phyloP scores from a whole-genome alignment of 768 basidiomycete genomes.

The Russula virescens region DNA sequence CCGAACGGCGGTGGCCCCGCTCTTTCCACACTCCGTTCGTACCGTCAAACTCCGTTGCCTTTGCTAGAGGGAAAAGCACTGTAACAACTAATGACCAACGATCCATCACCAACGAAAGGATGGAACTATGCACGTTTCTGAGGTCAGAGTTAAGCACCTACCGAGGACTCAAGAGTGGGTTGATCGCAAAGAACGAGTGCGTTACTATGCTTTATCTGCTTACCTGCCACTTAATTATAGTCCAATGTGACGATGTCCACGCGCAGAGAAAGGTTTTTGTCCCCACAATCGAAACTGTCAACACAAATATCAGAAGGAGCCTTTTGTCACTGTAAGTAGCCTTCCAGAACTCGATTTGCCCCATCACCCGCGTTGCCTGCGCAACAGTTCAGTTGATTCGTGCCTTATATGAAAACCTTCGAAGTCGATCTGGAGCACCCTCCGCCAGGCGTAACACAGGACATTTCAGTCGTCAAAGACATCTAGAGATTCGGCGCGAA shows the following conservation, averaged over 20 bases:
- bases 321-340: constrained; percentile 41
- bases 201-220: constrained; percentile 30
- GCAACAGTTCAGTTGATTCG: constrained; percentile 38
- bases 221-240: constrained; percentile 15
- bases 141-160: too few species aligned
- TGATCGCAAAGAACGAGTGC: constrained; percentile 67
- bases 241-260: constrained; percentile 46
- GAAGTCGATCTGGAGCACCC: constrained; percentile 75
- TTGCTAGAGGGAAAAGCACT: too few species aligned
- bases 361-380: constrained; percentile 59
- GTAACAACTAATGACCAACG: too few species aligned
- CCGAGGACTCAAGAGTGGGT: constrained; percentile 84
- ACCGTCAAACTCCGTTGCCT: too few species aligned
- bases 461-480: constrained; percentile 55
- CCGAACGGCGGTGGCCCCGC: too few species aligned
- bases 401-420: constrained; percentile 54
- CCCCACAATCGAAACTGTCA: constrained; percentile 64
- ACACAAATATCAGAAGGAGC: constrained; percentile 28
- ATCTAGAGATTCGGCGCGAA: constrained; percentile 50
- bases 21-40: too few species aligned
- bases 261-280: constrained; percentile 52
- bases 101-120: constrained; percentile 87
- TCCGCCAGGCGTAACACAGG: constrained; percentile 71
- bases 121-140: too few species aligned
- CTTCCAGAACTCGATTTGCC: constrained; percentile 57